Conservation (phyloP, 2,329 filamentous ascomycete genomes). For the Diaporthe citri region DNA sequence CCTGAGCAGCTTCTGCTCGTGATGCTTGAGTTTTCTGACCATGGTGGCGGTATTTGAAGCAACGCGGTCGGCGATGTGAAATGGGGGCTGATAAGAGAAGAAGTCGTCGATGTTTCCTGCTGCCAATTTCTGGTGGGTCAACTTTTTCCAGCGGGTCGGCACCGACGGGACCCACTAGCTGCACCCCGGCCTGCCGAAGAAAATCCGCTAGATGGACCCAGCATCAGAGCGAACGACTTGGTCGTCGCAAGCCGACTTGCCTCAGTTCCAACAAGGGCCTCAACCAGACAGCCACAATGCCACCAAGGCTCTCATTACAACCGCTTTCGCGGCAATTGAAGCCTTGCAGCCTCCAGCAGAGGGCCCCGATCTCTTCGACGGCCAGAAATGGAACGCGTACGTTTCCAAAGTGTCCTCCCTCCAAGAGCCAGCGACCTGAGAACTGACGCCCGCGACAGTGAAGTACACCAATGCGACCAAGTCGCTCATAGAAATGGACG, state of each 20-base stretch:
- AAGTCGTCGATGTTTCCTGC: constrained; percentile 20
- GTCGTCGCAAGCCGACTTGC: neutral
- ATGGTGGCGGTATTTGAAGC: constrained; percentile 62
- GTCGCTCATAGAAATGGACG: constrained; percentile 36
- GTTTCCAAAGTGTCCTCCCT: neutral
- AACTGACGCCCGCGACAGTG: constrained; percentile 28
- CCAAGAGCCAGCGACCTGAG: neutral
- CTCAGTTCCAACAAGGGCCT: constrained; percentile 4
- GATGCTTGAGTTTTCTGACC: constrained; percentile 96
- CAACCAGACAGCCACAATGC: constrained; percentile 36
- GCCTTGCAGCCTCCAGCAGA: constrained; percentile 35
- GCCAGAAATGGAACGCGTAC: constrained; percentile 36
- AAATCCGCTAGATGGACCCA: constrained; percentile 32
- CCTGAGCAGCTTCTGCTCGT: constrained; percentile 96
- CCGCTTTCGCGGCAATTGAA: constrained; percentile 42
- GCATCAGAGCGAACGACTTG: neutral
- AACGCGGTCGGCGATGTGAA: neutral
- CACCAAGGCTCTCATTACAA: constrained; percentile 36
- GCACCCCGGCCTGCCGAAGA: constrained; percentile 34
- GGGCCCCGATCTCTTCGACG: constrained; percentile 36
- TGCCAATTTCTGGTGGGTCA: constrained; percentile 43
- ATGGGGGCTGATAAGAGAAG: neutral
- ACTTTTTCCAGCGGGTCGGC: constrained; percentile 37
- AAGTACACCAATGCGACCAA: constrained; percentile 21
- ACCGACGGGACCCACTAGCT: constrained; percentile 31